Evolutionary conservation across 257 asterid species (phyloP).

Genomic region (Scutellaria barbata): DNA sequence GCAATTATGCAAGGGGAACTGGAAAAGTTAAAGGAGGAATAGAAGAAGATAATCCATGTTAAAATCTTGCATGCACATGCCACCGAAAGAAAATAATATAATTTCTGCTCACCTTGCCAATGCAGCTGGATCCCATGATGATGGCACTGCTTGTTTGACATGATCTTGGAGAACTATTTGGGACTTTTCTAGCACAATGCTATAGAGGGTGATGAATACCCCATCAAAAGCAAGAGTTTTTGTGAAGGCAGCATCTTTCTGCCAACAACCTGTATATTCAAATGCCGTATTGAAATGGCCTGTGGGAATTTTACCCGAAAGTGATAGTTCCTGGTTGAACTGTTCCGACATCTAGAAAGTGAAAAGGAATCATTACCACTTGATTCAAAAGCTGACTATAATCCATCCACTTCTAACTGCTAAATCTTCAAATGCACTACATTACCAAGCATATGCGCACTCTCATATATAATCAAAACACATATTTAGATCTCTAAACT

Average conservation of each 20-base stretch:
- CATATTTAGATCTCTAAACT: too few species aligned
- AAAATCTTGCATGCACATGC: background rate
- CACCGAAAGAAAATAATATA: constrained; percentile 6
- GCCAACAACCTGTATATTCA: constrained; percentile 79
- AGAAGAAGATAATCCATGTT: background rate
- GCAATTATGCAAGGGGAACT: background rate
- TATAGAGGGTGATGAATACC: constrained; percentile 67
- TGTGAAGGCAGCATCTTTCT: constrained; percentile 85
- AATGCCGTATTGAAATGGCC: constrained; percentile 87
- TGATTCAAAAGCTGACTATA: constrained; percentile 16
- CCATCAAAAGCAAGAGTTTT: constrained; percentile 84
- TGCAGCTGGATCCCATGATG: constrained; percentile 87
- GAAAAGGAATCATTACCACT: constrained; percentile 28
- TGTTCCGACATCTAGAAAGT: constrained; percentile 77
- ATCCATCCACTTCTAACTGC: constrained; percentile 11
- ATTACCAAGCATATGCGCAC: too few species aligned
- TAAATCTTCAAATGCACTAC: constrained; percentile 8
- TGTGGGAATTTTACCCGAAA: constrained; percentile 76
- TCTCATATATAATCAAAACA: background rate
- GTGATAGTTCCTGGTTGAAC: constrained; percentile 82
- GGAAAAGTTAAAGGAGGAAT: constrained; percentile 2
- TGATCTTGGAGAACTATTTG: constrained; percentile 64
- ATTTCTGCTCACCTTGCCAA: constrained; percentile 60
- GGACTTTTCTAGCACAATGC: constrained; percentile 72
- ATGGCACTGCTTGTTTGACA: constrained; percentile 75